Conservation (phyloP, 148 eudicot species). For the Tetragonia tetragonoides region DNA sequence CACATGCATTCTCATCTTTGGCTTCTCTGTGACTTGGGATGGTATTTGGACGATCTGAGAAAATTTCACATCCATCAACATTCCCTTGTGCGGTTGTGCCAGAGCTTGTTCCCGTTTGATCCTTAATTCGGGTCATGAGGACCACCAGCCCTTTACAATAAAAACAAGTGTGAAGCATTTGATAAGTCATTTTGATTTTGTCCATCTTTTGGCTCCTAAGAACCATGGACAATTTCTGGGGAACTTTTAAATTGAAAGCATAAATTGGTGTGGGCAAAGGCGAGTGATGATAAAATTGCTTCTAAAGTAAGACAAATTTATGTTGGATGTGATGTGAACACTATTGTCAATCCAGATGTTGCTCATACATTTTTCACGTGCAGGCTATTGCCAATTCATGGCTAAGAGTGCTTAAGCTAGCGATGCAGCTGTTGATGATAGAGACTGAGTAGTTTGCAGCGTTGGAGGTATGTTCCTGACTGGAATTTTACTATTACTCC, state of each 20-base stretch:
- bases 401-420: background rate
- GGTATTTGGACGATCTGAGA: background rate
- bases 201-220: no score
- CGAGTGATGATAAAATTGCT: background rate
- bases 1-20: background rate
- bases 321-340: background rate
- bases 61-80: no score
- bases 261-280: background rate
- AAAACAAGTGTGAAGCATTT: no score
- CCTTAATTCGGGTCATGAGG: no score
- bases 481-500: background rate
- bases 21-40: background rate
- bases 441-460: background rate
- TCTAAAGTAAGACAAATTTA: background rate
- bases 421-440: background rate
- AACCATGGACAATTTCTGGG: no score
- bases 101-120: no score
- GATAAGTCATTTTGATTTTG: no score
- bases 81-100: no score
- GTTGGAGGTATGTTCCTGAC: conserved; percentile 12
- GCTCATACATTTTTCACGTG: background rate
- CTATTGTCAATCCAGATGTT: background rate
- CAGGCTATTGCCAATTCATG: background rate
- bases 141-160: no score
- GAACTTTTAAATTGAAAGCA: background rate